Base-by-base conservation (phyloP, 768 basidiomycete genomes). In the Leccinum truebloodii region DNA sequence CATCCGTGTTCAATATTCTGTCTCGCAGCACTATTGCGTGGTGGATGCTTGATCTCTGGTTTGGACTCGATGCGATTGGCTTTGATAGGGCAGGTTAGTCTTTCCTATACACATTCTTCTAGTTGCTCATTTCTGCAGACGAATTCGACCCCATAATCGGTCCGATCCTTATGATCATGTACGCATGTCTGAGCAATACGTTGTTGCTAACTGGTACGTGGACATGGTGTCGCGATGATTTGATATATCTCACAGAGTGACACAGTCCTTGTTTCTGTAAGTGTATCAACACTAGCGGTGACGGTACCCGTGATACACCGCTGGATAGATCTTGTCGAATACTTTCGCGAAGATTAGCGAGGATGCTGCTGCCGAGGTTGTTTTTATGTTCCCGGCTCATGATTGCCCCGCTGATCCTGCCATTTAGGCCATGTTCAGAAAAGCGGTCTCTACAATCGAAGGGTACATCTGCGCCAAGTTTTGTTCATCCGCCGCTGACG, bases 41-140 rank as follows among this genome's bases (percentile, higher is more conserved):
- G 94, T 96, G 94, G 93, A 92, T 97, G 87, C 81, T 95, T 24
- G 92, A 95, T 69, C 73, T 95, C 10, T 93, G 86, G 84, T 98
- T 98, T 69, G 96, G 96, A n/a, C 81, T 98, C 6, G 96, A 98
- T 74, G 93, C 94, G 0, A 86, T 81, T 52, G 95, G 95, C 4
- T 97, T 98, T 67, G 85, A 92, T 64, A 80, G 79, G 68, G 85
- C 95, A 24, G 82, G 94, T 93, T 60, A 68, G 90, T 83, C 48
- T 37, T 60, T 55, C 26, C 5, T 24, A 22, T 14, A 9, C 56
- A 20, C 34, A 30, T 49, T 34, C 22, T 34, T 58, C 54, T 55
- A 28, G 24, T 22, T 24, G 6, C 20, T 68, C 55, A 65, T 52
- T 54, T 22, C 58, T 10, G n/a, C 66, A 87, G 88, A 81, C 44